Conservation (phyloP, 441 rosid species). For the California macrophylla region DNA sequence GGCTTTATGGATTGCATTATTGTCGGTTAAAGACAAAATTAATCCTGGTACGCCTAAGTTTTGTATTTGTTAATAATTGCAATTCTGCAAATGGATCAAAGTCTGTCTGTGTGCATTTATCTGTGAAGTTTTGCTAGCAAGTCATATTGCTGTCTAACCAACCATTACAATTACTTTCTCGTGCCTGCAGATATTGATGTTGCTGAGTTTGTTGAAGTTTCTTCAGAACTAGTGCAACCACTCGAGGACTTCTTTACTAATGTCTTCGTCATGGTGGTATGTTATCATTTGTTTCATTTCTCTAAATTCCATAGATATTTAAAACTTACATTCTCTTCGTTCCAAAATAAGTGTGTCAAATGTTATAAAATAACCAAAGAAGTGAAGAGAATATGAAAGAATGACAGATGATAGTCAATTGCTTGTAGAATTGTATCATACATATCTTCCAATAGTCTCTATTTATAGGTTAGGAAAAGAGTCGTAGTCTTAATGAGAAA, state of each 20-base stretch:
- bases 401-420: too few relatives aligned
- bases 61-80: constrained; percentile 1
- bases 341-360: too few relatives aligned
- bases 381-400: too few relatives aligned
- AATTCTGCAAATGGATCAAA: not conserved
- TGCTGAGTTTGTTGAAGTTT: constrained; percentile 61
- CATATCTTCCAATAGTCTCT: too few relatives aligned
- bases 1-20: constrained; percentile 54
- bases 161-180: not conserved
- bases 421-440: too few relatives aligned
- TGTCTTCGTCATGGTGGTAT: constrained; percentile 96
- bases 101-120: not conserved
- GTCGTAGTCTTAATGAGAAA: too few relatives aligned
- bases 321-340: not conserved
- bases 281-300: constrained; percentile 23
- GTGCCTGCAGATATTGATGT: constrained; percentile 49
- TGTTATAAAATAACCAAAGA: too few relatives aligned
- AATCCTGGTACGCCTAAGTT: constrained; percentile 38
- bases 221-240: constrained; percentile 57
- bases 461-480: too few relatives aligned
- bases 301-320: not conserved
- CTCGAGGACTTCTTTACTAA: constrained; percentile 79
- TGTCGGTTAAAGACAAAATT: constrained; percentile 45
- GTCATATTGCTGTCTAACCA: not conserved
- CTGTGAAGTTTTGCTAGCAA: not conserved